phyloP scores from a whole-genome alignment of 768 basidiomycete species.

The Naganishia vishniacii region DNA sequence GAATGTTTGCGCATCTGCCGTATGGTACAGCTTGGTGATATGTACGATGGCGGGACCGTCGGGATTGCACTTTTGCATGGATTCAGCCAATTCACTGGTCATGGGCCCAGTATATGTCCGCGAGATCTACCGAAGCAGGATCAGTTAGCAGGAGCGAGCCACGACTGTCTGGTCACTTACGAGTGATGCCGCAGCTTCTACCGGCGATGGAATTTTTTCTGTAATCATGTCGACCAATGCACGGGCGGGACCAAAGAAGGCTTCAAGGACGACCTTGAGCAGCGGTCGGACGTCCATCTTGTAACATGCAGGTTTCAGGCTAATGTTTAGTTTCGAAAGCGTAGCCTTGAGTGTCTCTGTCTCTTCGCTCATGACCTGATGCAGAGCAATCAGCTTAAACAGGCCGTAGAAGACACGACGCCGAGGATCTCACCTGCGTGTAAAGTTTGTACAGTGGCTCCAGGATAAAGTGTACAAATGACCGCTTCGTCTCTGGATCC shows the following conservation, averaged over 20 bases:
- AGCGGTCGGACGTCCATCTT: conserved; percentile 98
- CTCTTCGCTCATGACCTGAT: conserved; percentile 82
- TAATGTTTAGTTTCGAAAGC: conserved; percentile 68
- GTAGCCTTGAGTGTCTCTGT: conserved; percentile 80
- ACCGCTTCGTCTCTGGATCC: conserved; percentile 71
- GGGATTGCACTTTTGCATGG: conserved; percentile 77
- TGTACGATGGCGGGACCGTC: conserved; percentile 89
- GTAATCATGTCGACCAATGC: conserved; percentile 90
- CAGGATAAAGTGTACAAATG: conserved; percentile 92
- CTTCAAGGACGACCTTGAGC: conserved; percentile 83
- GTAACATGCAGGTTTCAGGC: conserved; percentile 85
- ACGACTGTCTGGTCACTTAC: neutral
- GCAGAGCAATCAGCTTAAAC: too few relatives aligned
- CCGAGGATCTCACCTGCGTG: conserved; percentile 57
- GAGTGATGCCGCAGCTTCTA: conserved; percentile 40
- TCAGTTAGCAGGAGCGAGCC: neutral
- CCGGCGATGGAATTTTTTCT: conserved; percentile 72
- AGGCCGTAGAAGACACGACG: too few relatives aligned
- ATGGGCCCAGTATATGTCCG: conserved; percentile 83
- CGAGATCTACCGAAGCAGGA: conserved; percentile 57
- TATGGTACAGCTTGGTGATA: conserved; percentile 88
- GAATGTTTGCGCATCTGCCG: conserved; percentile 93
- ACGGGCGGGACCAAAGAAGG: conserved; percentile 87
- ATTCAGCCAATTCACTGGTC: conserved; percentile 66
- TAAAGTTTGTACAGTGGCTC: conserved; percentile 97